These are phyloP conservation scores for Alternaria infectoria DNA, from an alignment of 2,329 filamentous ascomycete genomes.

Conservation along the genomic window DNA sequence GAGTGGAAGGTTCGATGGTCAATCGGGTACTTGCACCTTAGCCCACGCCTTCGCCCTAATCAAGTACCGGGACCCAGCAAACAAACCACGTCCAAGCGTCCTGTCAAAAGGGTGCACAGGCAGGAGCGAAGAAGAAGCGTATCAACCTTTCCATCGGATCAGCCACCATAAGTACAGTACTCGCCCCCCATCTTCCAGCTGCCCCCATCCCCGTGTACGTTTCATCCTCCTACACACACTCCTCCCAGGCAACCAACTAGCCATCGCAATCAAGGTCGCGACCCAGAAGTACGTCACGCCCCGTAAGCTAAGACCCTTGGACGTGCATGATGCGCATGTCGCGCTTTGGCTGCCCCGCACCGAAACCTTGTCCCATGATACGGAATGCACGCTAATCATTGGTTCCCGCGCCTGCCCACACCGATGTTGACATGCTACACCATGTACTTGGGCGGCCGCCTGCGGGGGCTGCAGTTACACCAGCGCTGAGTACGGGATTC, in stretches of 20 bases:
- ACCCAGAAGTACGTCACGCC: constrained; percentile 6
- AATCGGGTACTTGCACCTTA: neutral
- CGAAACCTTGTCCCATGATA: constrained; percentile 12
- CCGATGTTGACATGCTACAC: neutral
- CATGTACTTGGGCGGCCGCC: neutral
- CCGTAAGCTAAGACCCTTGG: neutral
- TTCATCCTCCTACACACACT: neutral
- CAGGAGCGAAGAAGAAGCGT: neutral
- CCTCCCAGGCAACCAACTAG: neutral
- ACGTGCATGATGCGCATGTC: constrained; percentile 1
- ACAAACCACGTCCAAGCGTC: neutral
- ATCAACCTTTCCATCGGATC: neutral
- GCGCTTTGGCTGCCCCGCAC: constrained; percentile 8
- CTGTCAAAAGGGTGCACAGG: neutral
- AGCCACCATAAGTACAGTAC: neutral
- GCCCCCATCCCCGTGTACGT: neutral
- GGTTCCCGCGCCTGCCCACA: constrained; percentile 5
- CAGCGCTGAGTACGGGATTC: neutral
- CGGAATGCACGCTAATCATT: constrained; percentile 1
- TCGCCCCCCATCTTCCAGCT: neutral
- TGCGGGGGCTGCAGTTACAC: neutral
- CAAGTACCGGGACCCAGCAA: neutral
- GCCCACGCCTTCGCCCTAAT: neutral
- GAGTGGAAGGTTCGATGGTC: neutral
- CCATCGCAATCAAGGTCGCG: neutral